A percentile compares a stretch with the other conserved stretches of the same genome.
Evolutionary conservation across 164 flowering plant species (phyloP).

Genomic region (Nymphaea thermarum): DNA sequence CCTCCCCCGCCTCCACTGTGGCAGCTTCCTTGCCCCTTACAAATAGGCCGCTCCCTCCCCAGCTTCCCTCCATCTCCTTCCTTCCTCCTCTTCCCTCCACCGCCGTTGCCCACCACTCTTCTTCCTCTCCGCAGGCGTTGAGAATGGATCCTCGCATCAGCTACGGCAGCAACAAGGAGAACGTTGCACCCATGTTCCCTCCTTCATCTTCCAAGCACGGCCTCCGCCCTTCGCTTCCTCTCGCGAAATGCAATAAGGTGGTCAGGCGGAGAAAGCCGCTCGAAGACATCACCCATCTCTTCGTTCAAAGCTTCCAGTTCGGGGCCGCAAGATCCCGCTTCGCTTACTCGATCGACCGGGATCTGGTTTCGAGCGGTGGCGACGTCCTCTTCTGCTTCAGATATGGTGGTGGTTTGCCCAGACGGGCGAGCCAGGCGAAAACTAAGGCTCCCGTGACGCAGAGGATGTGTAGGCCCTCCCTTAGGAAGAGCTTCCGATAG

Average conservation of each 20-base stretch:
- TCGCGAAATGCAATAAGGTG: neutral
- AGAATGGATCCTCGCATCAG: neutral
- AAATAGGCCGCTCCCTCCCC: neutral
- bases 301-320: neutral
- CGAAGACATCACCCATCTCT: conserved; percentile 6
- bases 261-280: conserved; percentile 6
- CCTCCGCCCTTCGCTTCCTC: neutral
- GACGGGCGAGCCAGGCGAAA: conserved; percentile 9
- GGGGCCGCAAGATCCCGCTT: neutral
- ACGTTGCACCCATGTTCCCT: conserved; percentile 2
- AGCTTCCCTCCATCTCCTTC: neutral
- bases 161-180: conserved; percentile 6
- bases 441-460: neutral
- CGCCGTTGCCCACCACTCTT: neutral
- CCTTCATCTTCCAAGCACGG: neutral
- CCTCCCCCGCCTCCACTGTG: too few species aligned
- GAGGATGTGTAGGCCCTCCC: neutral
- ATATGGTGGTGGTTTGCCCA: neutral
- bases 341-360: neutral
- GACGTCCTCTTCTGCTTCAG: neutral
- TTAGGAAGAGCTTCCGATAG: conserved; percentile 18
- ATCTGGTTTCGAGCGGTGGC: neutral
- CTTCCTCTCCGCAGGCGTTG: neutral
- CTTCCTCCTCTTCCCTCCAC: neutral
- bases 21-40: neutral